Base-by-base conservation (phyloP, 345 rosid genomes). In the Eutrema yunnanense region DNA sequence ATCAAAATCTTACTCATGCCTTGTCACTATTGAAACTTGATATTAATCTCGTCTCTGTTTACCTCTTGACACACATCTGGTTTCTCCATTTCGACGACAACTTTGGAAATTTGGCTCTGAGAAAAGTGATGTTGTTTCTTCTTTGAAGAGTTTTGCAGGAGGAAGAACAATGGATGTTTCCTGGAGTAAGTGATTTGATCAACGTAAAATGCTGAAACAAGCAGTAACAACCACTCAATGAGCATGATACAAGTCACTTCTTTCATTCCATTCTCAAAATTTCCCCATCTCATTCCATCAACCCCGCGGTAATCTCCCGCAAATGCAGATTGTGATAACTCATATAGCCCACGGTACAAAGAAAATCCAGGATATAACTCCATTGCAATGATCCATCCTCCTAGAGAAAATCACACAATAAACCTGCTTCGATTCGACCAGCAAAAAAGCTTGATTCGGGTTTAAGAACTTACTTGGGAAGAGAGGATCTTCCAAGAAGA, bases 341-440 rank as follows among this genome's bases (percentile, higher is more conserved):
- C 97, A 38, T 95, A 95, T 61, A 95, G 65, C 7, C 99, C 99
- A 16, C 97, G 98, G 71, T 86, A 92, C 34, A 95, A 44, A 54
- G 98, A 59, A 71, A 95, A 95, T 29, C 99, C 96, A 66, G 99
- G 99, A 74, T 83, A 92, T 69, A 95, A 57, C 87, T 95, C 98
- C 90, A 95, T 69, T 38, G 77, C 79, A 38, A 82, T 67, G 55
- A 88, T 78, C 98, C 96, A 87, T 29, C 71, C 82, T 67, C 87
- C 99, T 95, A 79, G 6, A 42, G 29, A 51, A 55, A 60, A 27
- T 11, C 71, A 62, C 32, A 44, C 6, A 60, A 52, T 57, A 16
- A 56, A 22, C 65, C 46, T 69, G 4, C 36, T 56, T 56, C 12
- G n/a, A 30, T 34, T 69, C 2, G 6, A 14, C 38, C 40, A 54